Base-by-base conservation (phyloP, 2,329 filamentous ascomycete species). In the Xylariaceae sp. region DNA sequence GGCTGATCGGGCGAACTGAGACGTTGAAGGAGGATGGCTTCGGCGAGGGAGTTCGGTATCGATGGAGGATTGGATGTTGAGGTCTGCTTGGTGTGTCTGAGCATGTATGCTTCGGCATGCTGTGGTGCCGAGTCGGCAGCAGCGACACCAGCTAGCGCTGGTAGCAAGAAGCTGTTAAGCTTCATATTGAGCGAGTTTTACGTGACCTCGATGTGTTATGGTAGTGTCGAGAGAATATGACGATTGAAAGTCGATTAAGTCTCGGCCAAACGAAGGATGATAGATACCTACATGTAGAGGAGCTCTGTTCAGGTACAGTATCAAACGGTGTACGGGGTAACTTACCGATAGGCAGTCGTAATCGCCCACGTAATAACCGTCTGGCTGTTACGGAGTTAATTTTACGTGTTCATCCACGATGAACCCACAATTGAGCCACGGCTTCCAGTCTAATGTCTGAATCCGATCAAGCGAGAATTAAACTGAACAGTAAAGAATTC, bases 21-120 rank as follows among this genome's bases (percentile, higher is more conserved):
- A 48, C 85, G 81, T 69, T 86, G 84, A 11, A 86, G 79, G 44
- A 88, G 71, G 66, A 88, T 78, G 58, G 87, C 77, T 67, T 82
- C 79, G 56, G 81, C 83, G 69, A 85, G 75, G 70, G 81, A 78
- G 65, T 79, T 78, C 45, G 82, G 77, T 65, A 86, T 71, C 41
- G 76, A 75, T 48, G 79, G 73, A 43, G 75, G 67, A 45, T 72
- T 60, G 59, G 69, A 56, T 39, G 69, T 56, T 62, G 65, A 67
- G 63, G 62, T 52, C 14, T 63, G 69, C 40, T 53, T 53, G 65
- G 67, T 71, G 70, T 73, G 71, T 65, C 65, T 75, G 46, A 86
- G 75, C 55, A 87, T 75, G 71, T 82, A 87, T 62, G 83, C 83
- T 63, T 81, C 77, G 50, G 83, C 82, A 29, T 68, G 56, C 41